Evolutionary conservation across 2,329 filamentous ascomycete species (phyloP).

Genomic region (Penicillium brasilianum): DNA sequence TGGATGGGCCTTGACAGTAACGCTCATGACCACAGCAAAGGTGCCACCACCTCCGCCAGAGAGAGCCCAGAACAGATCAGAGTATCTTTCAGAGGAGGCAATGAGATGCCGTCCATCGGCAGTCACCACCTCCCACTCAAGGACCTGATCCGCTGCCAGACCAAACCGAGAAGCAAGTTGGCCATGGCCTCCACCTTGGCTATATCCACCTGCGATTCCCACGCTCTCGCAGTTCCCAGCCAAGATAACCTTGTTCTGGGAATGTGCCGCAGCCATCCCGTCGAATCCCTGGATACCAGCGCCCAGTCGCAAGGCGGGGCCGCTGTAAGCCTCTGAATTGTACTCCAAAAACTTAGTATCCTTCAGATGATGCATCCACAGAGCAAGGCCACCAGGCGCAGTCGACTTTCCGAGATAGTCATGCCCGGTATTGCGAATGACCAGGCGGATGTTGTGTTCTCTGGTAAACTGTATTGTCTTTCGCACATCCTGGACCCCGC

Average conservation of each 20-base stretch:
- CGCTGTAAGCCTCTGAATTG: constrained; percentile 12
- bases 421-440: constrained; percentile 51
- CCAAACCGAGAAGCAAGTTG: constrained; percentile 51
- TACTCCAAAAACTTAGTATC: constrained; percentile 29
- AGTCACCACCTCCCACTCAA: constrained; percentile 48
- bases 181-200: constrained; percentile 50
- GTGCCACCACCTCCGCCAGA: constrained; percentile 29
- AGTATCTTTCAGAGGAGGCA: constrained; percentile 20
- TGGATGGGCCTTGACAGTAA: constrained; percentile 19
- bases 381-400: constrained; percentile 38
- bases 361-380: constrained; percentile 53
- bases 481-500: constrained; percentile 4
- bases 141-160: constrained; percentile 38
- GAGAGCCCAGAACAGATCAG: constrained; percentile 33
- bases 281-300: constrained; percentile 23
- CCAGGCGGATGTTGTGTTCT: constrained; percentile 34
- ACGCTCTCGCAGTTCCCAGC: constrained; percentile 16
- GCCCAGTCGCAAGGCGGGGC: constrained; percentile 18
- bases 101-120: constrained; percentile 32
- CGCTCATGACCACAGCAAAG: constrained; percentile 23
- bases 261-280: constrained; percentile 10
- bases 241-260: constrained; percentile 10
- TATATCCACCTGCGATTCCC: constrained; percentile 42
- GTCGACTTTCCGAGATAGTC: constrained; percentile 49
- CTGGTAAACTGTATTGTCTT: constrained; percentile 16